Evolutionary conservation across 1,284 basidiomycete genomes (phyloP).

Genomic region (Fistulinella cinereoalba): DNA sequence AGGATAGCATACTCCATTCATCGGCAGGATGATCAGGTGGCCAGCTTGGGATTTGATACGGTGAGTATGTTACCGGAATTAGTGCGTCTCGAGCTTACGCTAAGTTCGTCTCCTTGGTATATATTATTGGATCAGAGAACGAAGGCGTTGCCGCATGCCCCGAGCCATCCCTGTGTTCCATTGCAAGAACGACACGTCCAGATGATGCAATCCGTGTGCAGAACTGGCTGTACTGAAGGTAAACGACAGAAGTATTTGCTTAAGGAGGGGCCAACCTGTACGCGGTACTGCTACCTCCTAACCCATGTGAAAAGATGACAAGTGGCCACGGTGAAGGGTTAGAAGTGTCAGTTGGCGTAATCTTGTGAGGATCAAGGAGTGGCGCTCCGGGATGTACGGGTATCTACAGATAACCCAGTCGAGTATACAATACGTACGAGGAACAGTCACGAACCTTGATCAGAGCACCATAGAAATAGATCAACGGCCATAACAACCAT

Average conservation of each 20-base stretch:
- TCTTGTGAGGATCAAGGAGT: constrained; percentile 42
- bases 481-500: constrained; percentile 50
- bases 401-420: constrained; percentile 37
- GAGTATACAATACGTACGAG: neutral
- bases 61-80: neutral
- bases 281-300: constrained; percentile 69
- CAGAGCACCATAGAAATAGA: constrained; percentile 48
- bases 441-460: constrained; percentile 35
- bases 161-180: constrained; percentile 79
- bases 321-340: constrained; percentile 56
- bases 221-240: constrained; percentile 49
- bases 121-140: constrained; percentile 34
- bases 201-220: constrained; percentile 68
- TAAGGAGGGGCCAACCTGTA: constrained; percentile 51
- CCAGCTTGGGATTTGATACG: constrained; percentile 20
- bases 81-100: constrained; percentile 38
- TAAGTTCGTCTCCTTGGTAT: constrained; percentile 50
- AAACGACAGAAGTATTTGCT: neutral
- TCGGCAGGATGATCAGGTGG: constrained; percentile 23
- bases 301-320: constrained; percentile 78
- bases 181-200: constrained; percentile 71
- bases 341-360: constrained; percentile 1
- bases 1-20: constrained; percentile 36
- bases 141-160: constrained; percentile 46
- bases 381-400: constrained; percentile 57